These are phyloP conservation scores for Prillingera fragicola DNA, from an alignment of 1,284 basidiomycete species.

Conservation along the genomic window DNA sequence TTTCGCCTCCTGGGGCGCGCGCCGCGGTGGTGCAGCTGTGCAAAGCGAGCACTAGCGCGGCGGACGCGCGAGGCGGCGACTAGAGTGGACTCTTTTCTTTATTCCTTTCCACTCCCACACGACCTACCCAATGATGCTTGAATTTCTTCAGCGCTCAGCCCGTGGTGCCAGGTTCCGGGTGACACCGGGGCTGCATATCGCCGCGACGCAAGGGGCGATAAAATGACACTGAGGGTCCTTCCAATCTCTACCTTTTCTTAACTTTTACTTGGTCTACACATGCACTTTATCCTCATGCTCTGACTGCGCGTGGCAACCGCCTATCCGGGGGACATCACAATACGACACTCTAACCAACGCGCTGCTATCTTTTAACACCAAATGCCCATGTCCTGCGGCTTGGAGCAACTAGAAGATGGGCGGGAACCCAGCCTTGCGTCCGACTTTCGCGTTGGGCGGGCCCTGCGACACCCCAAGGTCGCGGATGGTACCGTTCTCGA, in stretches of 20 bases:
- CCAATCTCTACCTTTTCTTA: conserved; percentile 4
- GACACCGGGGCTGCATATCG: conserved; percentile 35
- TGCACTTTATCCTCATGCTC: no score
- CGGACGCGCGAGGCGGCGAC: no score
- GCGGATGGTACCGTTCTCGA: conserved; percentile 45
- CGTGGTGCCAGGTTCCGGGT: conserved; percentile 32
- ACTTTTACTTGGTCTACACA: no score
- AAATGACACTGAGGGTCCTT: conserved; percentile 38
- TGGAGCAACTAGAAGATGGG: conserved; percentile 7
- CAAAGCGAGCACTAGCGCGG: no score
- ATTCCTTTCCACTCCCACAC: neutral
- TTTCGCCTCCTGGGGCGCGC: conserved; percentile 2
- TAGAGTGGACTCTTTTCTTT: conserved; percentile 10
- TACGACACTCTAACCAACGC: neutral
- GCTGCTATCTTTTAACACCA: neutral
- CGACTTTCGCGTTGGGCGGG: conserved; percentile 30
- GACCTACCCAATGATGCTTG: conserved; percentile 43
- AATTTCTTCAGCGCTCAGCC: conserved; percentile 49
- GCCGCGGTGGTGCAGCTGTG: neutral
- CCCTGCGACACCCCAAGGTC: conserved; percentile 41
- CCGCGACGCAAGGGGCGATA: conserved; percentile 38
- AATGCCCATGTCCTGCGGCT: neutral
- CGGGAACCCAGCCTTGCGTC: conserved; percentile 2
- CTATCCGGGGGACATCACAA: neutral
- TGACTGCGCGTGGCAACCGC: no score